Percentiles rank a stretch among this genome's conserved stretches.
Conservation (phyloP, 805 yeast genomes). For the Pachysolen tannophilus region DNA sequence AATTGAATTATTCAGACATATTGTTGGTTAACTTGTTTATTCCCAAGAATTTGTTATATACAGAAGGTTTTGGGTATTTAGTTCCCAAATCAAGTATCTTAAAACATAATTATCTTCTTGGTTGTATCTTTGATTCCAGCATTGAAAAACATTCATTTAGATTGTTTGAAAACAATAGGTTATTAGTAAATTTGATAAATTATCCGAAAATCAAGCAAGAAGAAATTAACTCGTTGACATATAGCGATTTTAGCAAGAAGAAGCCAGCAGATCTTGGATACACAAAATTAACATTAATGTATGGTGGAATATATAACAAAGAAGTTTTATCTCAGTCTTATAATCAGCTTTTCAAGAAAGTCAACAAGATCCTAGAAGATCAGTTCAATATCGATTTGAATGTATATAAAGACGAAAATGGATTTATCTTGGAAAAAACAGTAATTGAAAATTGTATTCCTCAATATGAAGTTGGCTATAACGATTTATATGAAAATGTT, state of each 20-base stretch:
- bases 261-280: conserved; percentile 23
- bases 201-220: conserved; percentile 13
- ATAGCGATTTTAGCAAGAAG: conserved; percentile 1
- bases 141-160: conserved; percentile 47
- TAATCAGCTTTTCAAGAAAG: conserved; percentile 5
- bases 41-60: conserved; percentile 33
- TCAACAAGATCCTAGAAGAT: conserved; percentile 11
- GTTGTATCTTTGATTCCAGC: conserved; percentile 88
- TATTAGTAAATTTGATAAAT: conserved; percentile 10
- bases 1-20: conserved; percentile 36
- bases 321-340: conserved; percentile 3
- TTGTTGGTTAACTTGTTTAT: conserved; percentile 64
- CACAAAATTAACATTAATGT: conserved; percentile 79
- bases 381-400: conserved; percentile 33
- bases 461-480: conserved; percentile 68
- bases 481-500: conserved; percentile 29
- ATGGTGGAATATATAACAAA: conserved; percentile 63
- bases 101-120: conserved; percentile 56
- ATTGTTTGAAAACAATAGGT: conserved; percentile 6
- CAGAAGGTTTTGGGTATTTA: conserved; percentile 77
- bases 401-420: conserved; percentile 20
- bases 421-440: conserved; percentile 3
- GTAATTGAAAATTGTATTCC: conserved; percentile 61
- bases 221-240: conserved; percentile 13
- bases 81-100: conserved; percentile 51